These are phyloP conservation scores for Orbilia javanica DNA, from an alignment of 2,329 filamentous ascomycete genomes.

Conservation along the genomic window DNA sequence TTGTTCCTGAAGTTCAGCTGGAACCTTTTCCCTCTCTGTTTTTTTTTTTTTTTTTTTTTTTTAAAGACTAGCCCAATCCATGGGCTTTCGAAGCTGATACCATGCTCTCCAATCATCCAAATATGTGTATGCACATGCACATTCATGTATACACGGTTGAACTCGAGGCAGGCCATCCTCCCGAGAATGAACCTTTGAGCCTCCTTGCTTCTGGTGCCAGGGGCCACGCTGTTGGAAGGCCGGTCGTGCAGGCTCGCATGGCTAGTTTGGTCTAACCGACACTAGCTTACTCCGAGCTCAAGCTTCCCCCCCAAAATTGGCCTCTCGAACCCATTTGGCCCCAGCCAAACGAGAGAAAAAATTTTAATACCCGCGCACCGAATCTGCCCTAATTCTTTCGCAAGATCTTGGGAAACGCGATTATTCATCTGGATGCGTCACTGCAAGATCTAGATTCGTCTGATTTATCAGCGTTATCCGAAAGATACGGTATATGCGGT, in stretches of 20 bases:
- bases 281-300: constrained; percentile 31
- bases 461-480: constrained; percentile 49
- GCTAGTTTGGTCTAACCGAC: constrained; percentile 18
- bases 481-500: constrained; percentile 9
- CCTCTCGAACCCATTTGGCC: background rate
- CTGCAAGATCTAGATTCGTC: constrained; percentile 42
- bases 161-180: constrained; percentile 4
- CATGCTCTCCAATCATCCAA: background rate
- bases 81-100: background rate
- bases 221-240: constrained; percentile 6
- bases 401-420: constrained; percentile 8
- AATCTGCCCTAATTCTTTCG: constrained; percentile 22
- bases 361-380: constrained; percentile 18
- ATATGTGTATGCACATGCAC: background rate
- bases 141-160: background rate
- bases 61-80: background rate
- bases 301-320: constrained; percentile 5
- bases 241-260: constrained; percentile 17
- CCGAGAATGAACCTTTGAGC: constrained; percentile 21
- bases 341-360: background rate
- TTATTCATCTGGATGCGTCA: constrained; percentile 52
- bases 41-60: too few relatives aligned
- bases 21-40: too few relatives aligned
- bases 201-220: constrained; percentile 32
- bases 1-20: constrained; percentile 8